These are phyloP conservation scores for Hansenula lynferdii DNA, from an alignment of 1,139 yeast genomes.

Conservation along the genomic window DNA sequence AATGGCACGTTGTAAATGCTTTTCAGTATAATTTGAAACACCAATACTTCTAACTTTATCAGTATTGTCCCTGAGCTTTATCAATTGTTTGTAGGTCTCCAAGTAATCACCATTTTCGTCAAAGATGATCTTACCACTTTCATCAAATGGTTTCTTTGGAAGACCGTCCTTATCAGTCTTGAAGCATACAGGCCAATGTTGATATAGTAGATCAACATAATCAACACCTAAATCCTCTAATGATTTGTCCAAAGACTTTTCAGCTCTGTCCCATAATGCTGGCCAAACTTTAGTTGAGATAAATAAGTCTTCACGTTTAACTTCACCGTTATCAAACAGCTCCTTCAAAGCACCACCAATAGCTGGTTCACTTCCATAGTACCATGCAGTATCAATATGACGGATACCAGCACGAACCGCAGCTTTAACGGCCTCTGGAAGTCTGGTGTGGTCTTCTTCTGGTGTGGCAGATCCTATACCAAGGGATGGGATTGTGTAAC, in stretches of 20 bases:
- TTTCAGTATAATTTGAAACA: conserved; percentile 51
- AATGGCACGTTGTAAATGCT: conserved; percentile 41
- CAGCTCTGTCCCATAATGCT: conserved; percentile 30
- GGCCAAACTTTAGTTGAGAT: conserved; percentile 76
- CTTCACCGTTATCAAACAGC: conserved; percentile 50
- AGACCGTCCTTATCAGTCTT: conserved; percentile 18
- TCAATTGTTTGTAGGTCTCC: neutral
- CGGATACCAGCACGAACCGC: conserved; percentile 44
- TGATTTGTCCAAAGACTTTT: conserved; percentile 30
- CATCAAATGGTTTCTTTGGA: neutral
- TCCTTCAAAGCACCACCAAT: conserved; percentile 46
- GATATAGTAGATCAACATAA: conserved; percentile 53
- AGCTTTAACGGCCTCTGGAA: conserved; percentile 35
- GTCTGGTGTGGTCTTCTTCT: conserved; percentile 25
- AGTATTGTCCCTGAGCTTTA: conserved; percentile 36
- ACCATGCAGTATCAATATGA: conserved; percentile 49
- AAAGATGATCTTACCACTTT: conserved; percentile 24
- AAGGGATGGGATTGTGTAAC: conserved; percentile 46
- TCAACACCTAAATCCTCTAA: conserved; percentile 40
- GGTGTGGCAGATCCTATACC: conserved; percentile 52
- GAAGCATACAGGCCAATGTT: conserved; percentile 50
- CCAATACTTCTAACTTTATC: conserved; percentile 48
- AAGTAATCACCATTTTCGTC: conserved; percentile 33
- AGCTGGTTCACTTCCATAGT: conserved; percentile 42
- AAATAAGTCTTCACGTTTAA: conserved; percentile 67